Evolutionary conservation across 1,139 yeast species (phyloP), one percentile per base, ranked within the genome.

Genomic region (Protomyces arabidopsidicola): DNA sequence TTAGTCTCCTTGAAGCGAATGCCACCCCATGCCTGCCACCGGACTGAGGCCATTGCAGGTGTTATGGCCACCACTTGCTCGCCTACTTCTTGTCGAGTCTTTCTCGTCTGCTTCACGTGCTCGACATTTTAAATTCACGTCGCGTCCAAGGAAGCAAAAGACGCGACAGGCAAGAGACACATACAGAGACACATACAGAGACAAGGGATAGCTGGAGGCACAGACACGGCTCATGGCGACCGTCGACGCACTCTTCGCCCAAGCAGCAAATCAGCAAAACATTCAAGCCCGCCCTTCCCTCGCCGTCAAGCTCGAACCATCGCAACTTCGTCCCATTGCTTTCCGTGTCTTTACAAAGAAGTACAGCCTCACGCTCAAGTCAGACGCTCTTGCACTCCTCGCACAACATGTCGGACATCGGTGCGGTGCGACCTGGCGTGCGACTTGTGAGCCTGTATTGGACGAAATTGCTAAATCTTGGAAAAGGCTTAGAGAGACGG

Each of bases 341-440:
- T 93, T 91, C 74, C 79, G 98, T 53, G 82, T 91, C 1, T 75
- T 93, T 20, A 89, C 98, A 2, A 93, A 90, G 75, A 93, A 93
- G 72, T 93, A 90, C 74, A 97, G 97, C 0, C 80, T 93, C 31
- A 91, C 91, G 72, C 82, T 93, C 68, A 90, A 93, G 71, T 85
- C 97, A 0, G 87, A 88, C 67, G 98, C 97, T 0, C 78, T 93
- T 24, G 81, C 80, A 55, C 81, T 82, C 0, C 77, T 95, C 56
- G 89, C 97, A 0, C 85, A 84, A 22, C 82, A 82, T 64, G 79
- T 93, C 48, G 93, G 97, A 6, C 79, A 79, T 55, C 81, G 82
- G 60, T 91, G 86, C 75, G 98, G 98, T 2, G 82, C 82, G 10
- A 91, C 89, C 55, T 93, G 98, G 98, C 82, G 87, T 70, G 84